Conservation (phyloP, 1,284 basidiomycete species). For the Ganoderma lucidum region DNA sequence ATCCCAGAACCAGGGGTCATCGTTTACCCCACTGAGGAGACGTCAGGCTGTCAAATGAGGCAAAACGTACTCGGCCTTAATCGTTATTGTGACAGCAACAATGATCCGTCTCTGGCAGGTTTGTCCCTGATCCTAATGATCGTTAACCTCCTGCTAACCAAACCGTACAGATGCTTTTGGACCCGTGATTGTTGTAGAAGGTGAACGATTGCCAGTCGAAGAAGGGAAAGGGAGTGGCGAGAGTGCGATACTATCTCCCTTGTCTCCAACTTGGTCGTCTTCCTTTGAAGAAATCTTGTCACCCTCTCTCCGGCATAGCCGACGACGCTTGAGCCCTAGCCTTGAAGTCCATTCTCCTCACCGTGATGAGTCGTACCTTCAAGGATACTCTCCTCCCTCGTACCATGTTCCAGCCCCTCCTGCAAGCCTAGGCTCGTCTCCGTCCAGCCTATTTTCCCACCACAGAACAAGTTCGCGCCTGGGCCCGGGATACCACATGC, state of each 20-base stretch:
- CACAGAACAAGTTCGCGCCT: not conserved
- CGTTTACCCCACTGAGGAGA: not conserved
- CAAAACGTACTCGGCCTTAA: not conserved
- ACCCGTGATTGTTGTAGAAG: not conserved
- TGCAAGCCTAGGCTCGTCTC: not conserved
- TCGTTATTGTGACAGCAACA: not conserved
- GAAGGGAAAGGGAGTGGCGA: not conserved
- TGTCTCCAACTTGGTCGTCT: constrained; percentile 1
- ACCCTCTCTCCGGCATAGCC: not conserved
- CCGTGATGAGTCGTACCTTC: not conserved
- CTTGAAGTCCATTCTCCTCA: not conserved
- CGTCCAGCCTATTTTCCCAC: not conserved
- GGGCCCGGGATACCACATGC: not conserved
- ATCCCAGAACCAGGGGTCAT: constrained; percentile 14
- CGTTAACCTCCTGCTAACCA: not conserved
- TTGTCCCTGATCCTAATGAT: not conserved
- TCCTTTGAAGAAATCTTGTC: not conserved
- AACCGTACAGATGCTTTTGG: not conserved
- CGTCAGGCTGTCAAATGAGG: not conserved
- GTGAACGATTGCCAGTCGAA: not conserved
- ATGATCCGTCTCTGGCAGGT: not conserved
- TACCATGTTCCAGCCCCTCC: not conserved
- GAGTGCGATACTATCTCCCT: not conserved
- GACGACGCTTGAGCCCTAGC: constrained; percentile 3
- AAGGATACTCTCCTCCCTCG: not conserved